Conservation (phyloP, 1,284 basidiomycete species). For the Cutaneotrichosporon cutaneum region DNA sequence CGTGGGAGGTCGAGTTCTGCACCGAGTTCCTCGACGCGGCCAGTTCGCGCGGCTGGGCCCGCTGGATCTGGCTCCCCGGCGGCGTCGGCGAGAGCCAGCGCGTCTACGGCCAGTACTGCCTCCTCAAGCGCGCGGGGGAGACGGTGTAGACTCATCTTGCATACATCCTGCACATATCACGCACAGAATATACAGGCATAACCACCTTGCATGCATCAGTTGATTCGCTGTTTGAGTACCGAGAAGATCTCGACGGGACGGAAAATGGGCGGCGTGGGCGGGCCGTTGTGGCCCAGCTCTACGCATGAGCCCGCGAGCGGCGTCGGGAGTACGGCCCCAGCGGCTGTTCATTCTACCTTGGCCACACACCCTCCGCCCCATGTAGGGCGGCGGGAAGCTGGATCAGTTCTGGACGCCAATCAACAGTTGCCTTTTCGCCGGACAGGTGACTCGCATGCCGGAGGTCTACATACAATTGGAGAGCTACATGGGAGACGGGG, state of each 20-base stretch:
- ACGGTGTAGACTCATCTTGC: background rate
- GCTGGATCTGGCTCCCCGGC: slow-evolving; percentile 75
- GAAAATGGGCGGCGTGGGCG: no score
- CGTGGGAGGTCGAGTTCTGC: slow-evolving; percentile 76
- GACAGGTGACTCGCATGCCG: no score
- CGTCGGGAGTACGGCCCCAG: no score
- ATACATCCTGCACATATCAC: background rate
- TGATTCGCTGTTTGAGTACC: background rate
- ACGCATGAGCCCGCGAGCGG: no score
- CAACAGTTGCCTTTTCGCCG: no score
- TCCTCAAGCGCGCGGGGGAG: slow-evolving; percentile 47
- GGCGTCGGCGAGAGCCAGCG: slow-evolving; percentile 51
- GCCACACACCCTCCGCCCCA: no score
- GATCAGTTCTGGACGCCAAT: no score
- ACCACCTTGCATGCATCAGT: background rate
- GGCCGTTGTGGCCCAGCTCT: no score
- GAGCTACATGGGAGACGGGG: background rate
- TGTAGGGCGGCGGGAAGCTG: no score
- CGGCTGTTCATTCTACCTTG: no score
- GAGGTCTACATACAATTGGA: background rate
- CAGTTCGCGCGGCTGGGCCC: slow-evolving; percentile 68
- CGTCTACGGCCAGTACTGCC: slow-evolving; percentile 58
- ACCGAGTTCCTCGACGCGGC: slow-evolving; percentile 74
- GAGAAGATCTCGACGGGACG: no score
- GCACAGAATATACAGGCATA: background rate